A percentile compares a stretch with the other conserved stretches of the same genome.
Evolutionary conservation across 805 yeast species (phyloP).

Genomic region (Candida suzukii): DNA sequence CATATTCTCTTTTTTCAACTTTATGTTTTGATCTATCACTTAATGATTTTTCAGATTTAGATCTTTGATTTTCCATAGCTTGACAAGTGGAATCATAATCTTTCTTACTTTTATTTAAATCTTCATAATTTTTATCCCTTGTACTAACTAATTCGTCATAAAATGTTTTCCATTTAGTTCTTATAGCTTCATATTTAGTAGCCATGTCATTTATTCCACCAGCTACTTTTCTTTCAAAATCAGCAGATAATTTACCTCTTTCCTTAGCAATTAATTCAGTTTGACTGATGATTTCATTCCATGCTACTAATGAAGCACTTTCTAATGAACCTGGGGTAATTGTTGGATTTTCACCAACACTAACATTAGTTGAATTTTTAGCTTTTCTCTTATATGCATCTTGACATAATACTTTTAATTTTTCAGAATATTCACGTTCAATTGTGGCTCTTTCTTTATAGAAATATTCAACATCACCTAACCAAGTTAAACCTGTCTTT

Average conservation of each 20-base stretch:
- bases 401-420: slow-evolving; percentile 53
- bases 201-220: slow-evolving; percentile 53
- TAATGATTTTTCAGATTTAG: slow-evolving; percentile 55
- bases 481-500: slow-evolving; percentile 62
- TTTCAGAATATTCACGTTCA: slow-evolving; percentile 77
- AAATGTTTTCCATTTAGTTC: slow-evolving; percentile 49
- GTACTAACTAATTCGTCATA: slow-evolving; percentile 49
- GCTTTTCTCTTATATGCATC: slow-evolving; percentile 76
- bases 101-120: slow-evolving; percentile 58
- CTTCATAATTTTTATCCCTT: slow-evolving; percentile 43
- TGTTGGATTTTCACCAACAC: slow-evolving; percentile 88
- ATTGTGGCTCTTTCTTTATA: slow-evolving; percentile 76
- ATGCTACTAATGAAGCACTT: slow-evolving; percentile 76
- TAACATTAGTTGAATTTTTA: slow-evolving; percentile 51
- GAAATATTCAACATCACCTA: slow-evolving; percentile 72
- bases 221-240: slow-evolving; percentile 52
- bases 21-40: slow-evolving; percentile 46
- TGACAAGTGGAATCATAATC: slow-evolving; percentile 78
- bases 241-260: slow-evolving; percentile 49
- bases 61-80: slow-evolving; percentile 71
- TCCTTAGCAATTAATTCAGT: slow-evolving; percentile 76
- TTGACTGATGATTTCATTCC: slow-evolving; percentile 83
- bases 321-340: slow-evolving; percentile 95
- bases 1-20: slow-evolving; percentile 54
- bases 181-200: slow-evolving; percentile 43